Evolutionary conservation across 2,329 filamentous ascomycete genomes (phyloP).

Genomic region (Myriangium duriaei): DNA sequence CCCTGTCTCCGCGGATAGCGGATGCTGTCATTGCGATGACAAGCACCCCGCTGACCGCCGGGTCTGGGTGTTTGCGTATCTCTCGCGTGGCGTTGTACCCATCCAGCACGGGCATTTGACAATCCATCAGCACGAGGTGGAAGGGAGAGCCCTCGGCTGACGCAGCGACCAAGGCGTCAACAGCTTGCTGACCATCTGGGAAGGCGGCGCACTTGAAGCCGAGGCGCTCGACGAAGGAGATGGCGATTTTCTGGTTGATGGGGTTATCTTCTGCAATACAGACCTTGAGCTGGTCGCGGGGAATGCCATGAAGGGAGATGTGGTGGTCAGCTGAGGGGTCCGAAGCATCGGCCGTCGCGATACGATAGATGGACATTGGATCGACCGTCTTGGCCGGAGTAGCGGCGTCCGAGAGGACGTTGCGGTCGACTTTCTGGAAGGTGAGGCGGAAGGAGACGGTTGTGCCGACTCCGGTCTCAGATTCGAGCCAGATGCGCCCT

Average conservation of each 20-base stretch:
- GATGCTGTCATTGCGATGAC: constrained; percentile 96
- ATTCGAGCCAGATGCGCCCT: constrained; percentile 72
- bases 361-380: constrained; percentile 45
- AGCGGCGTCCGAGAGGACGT: constrained; percentile 12
- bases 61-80: constrained; percentile 63
- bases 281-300: constrained; percentile 66
- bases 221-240: constrained; percentile 76
- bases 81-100: constrained; percentile 83
- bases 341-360: constrained; percentile 31
- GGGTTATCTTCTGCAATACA: constrained; percentile 93
- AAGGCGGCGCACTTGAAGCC: constrained; percentile 82
- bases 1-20: constrained; percentile 84
- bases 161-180: constrained; percentile 68
- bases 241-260: constrained; percentile 82
- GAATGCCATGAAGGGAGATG: constrained; percentile 57
- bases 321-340: constrained; percentile 27
- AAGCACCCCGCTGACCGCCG: constrained; percentile 67
- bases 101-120: constrained; percentile 89
- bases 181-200: constrained; percentile 76
- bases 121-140: constrained; percentile 88
- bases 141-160: constrained; percentile 64
- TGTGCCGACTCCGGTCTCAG: constrained; percentile 57
- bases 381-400: constrained; percentile 31
- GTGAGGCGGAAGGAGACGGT: constrained; percentile 68
- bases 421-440: constrained; percentile 53